Evolutionary conservation across 139 green algal genomes (phyloP).

Genomic region (Tetraselmis striata): DNA sequence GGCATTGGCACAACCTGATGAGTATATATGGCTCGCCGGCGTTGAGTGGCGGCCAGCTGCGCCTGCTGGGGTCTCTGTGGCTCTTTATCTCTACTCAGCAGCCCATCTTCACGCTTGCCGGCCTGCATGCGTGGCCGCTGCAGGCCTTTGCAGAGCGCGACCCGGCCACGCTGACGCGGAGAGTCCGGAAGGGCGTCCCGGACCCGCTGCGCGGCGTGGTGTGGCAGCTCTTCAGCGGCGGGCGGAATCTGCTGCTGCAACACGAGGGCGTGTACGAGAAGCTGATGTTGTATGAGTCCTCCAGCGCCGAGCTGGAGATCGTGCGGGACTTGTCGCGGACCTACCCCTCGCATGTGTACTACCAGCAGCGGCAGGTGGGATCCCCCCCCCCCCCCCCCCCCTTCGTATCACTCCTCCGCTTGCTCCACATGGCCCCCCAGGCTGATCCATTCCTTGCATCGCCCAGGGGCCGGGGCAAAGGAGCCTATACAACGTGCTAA

Average conservation of each 20-base stretch:
- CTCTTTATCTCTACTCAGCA: too few species aligned
- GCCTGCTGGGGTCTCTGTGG: too few species aligned
- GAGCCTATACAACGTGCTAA: slow-evolving; percentile 77
- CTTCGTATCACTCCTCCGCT: too few species aligned
- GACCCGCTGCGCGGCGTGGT: slow-evolving; percentile 46
- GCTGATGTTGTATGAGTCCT: not conserved
- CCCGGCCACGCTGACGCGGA: slow-evolving; percentile 45
- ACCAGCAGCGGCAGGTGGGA: slow-evolving; percentile 45
- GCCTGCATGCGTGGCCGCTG: too few species aligned
- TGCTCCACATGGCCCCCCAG: too few species aligned
- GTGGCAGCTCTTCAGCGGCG: slow-evolving; percentile 53
- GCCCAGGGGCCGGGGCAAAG: slow-evolving; percentile 55
- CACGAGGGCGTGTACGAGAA: slow-evolving; percentile 13
- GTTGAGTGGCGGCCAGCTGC: too few species aligned
- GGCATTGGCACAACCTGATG: too few species aligned
- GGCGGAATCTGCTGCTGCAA: slow-evolving; percentile 11
- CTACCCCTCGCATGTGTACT: slow-evolving; percentile 76
- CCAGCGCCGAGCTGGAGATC: slow-evolving; percentile 42
- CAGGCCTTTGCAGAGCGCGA: slow-evolving; percentile 3
- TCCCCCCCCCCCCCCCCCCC: too few species aligned
- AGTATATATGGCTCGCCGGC: too few species aligned
- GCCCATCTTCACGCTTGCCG: too few species aligned
- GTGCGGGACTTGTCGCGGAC: slow-evolving; percentile 70
- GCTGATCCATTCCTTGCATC: too few species aligned
- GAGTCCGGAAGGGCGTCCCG: slow-evolving; percentile 60